phyloP scores from a whole-genome alignment of 345 rosid species.

The Salix brachista region DNA sequence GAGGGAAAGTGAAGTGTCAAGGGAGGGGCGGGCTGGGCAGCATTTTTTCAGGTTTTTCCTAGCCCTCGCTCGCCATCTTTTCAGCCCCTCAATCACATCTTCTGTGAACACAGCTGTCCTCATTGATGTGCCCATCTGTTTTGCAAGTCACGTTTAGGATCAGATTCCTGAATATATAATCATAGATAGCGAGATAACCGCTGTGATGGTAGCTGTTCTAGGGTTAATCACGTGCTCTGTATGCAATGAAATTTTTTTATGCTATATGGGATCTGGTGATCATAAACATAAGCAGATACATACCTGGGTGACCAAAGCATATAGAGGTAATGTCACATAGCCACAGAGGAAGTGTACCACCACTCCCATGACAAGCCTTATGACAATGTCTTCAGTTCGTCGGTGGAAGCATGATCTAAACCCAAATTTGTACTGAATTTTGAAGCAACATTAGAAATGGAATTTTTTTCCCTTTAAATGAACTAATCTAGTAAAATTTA shows the following conservation, averaged over 20 bases:
- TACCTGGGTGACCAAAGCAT: slow-evolving; percentile 65
- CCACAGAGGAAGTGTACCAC: slow-evolving; percentile 49
- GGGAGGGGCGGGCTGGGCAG: neutral
- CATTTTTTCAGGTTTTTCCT: slow-evolving; percentile 26
- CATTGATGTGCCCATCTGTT: slow-evolving; percentile 65
- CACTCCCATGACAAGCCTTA: slow-evolving; percentile 45
- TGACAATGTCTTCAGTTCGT: slow-evolving; percentile 36
- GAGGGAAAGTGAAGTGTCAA: slow-evolving; percentile 6
- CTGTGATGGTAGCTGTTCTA: neutral
- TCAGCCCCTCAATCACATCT: slow-evolving; percentile 36
- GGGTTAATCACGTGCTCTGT: neutral
- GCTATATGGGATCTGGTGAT: neutral
- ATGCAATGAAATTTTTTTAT: neutral
- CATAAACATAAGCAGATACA: neutral
- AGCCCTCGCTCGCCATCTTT: slow-evolving; percentile 45
- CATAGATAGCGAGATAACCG: neutral
- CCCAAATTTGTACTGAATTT: slow-evolving; percentile 52
- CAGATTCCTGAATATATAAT: neutral
- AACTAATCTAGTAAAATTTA: neutral
- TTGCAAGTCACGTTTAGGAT: neutral
- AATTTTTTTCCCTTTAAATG: neutral
- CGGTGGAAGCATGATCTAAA: slow-evolving; percentile 54
- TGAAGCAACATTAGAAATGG: neutral
- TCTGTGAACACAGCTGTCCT: slow-evolving; percentile 39
- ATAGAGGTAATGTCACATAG: slow-evolving; percentile 59